Evolutionary conservation across 106 monocot genomes (phyloP).

Genomic region (Phalaenopsis equestris): DNA sequence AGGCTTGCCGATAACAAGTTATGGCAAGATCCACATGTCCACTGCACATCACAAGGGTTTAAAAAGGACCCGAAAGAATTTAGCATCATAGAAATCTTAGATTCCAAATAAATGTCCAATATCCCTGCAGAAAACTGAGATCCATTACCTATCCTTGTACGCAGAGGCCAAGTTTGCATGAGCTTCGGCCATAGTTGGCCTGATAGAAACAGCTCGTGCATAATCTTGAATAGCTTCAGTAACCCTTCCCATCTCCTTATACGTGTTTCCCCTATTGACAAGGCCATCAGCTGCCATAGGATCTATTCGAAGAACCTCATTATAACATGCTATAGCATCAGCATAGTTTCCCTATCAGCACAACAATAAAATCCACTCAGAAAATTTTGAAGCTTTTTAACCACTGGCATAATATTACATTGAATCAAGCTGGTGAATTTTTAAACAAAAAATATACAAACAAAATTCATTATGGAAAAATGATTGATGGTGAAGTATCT

Average conservation of each 20-base stretch:
- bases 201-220: conserved; percentile 64
- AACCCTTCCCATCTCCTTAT: conserved; percentile 92
- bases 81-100: not conserved
- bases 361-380: not conserved
- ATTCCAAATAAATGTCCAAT: not conserved
- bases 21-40: conserved; percentile 87
- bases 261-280: conserved; percentile 94
- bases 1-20: conserved; percentile 78
- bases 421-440: not conserved
- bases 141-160: conserved; percentile 78
- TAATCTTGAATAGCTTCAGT: conserved; percentile 97
- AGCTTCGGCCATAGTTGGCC: conserved; percentile 94
- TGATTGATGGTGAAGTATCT: not conserved
- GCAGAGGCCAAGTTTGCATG: conserved; percentile 98
- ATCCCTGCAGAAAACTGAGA: not conserved
- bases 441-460: not conserved
- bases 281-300: conserved; percentile 92
- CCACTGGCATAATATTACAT: not conserved
- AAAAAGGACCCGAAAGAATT: not conserved
- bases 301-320: conserved; percentile 94
- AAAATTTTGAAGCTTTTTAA: not conserved
- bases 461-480: conserved; percentile 1
- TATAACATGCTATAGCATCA: conserved; percentile 91
- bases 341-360: conserved; percentile 68
- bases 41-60: conserved; percentile 27